Evolutionary conservation across 2,329 filamentous ascomycete genomes (phyloP), one percentile per base, ranked within the genome.

Genomic region (Periglandula ipomoeae): DNA sequence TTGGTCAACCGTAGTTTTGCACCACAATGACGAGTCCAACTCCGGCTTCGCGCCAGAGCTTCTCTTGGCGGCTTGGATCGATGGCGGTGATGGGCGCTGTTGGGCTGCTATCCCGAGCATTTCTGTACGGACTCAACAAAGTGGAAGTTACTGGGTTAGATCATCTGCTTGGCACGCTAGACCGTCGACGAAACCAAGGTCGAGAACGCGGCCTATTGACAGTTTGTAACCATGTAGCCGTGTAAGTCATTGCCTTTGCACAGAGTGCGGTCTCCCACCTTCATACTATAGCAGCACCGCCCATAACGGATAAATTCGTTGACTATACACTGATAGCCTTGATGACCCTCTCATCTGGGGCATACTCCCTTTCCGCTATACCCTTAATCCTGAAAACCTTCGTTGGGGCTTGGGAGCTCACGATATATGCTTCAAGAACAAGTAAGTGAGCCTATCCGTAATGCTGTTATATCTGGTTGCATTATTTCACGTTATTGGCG

Each of bases 301-400:
- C 11, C 10, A 30, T 17, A 46, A 22, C 24, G 11, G 8, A 23
- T 32, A 22, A 17, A 38, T 46, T 23, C 30, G 24, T 38, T 11
- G 10, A 19, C 30, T 32, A 11, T 32, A 1, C 15, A 15, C 4
- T 17, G 37, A 39, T 64, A 96, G 91, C 51, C 71, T 97, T 58
- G 93, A 98, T 68, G 93, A 98, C 69, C 93, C 93, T 23, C 70
- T 97, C 50, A 82, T 96, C 57, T 98, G 91, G 91, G 93, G 91
- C 17, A 80, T 89, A 32, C 71, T 98, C 4, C 93, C 93, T 1
- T 65, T 87, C 41, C 75, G 78, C 44, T 88, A 93, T 61, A 71
- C 79, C 55, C 81, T 86, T 59, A 80, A 83, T 51, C 80, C 86
- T 19, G 73, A 77, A 49, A 93, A 90, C 62, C 75, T 89, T 60